Percentiles rank a stretch among this genome's conserved stretches.
These are phyloP conservation scores for Microthlaspi erraticum DNA, from an alignment of 345 rosid species.

Conservation along the genomic window DNA sequence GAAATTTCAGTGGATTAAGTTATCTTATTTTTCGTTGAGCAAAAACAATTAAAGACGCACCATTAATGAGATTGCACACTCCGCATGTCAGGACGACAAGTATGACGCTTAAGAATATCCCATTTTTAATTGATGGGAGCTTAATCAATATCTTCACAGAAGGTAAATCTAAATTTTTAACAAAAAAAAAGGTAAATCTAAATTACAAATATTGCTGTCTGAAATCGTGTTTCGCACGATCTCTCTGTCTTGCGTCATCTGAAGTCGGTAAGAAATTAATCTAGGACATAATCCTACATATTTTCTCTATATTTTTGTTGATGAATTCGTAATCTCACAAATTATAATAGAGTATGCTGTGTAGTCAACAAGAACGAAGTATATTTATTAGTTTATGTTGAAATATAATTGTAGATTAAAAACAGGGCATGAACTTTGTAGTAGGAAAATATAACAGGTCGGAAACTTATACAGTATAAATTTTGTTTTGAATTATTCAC, in stretches of 20 bases:
- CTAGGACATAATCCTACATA: background rate
- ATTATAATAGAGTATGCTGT: background rate
- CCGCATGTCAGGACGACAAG: constrained; percentile 31
- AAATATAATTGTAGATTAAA: background rate
- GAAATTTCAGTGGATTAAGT: constrained; percentile 8
- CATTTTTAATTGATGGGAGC: constrained; percentile 1
- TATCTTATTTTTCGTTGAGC: background rate
- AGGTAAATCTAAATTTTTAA: constrained; percentile 24
- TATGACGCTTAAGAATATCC: constrained; percentile 18
- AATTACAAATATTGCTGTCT: constrained; percentile 10
- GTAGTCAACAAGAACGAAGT: background rate
- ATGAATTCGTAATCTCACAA: background rate
- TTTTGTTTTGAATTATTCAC: no score
- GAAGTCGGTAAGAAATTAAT: constrained; percentile 16
- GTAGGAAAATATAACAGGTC: no score
- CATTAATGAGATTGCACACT: background rate
- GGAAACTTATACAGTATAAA: no score
- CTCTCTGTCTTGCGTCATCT: constrained; percentile 17
- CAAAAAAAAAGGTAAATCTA: constrained; percentile 30
- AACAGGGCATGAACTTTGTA: no score
- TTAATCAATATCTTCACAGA: constrained; percentile 27
- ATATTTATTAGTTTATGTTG: background rate
- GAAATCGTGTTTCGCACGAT: constrained; percentile 39
- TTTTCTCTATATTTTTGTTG: background rate
- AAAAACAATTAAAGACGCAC: background rate